Evolutionary conservation across 441 rosid species (phyloP).

Genomic region (Dalechampia spathulata): DNA sequence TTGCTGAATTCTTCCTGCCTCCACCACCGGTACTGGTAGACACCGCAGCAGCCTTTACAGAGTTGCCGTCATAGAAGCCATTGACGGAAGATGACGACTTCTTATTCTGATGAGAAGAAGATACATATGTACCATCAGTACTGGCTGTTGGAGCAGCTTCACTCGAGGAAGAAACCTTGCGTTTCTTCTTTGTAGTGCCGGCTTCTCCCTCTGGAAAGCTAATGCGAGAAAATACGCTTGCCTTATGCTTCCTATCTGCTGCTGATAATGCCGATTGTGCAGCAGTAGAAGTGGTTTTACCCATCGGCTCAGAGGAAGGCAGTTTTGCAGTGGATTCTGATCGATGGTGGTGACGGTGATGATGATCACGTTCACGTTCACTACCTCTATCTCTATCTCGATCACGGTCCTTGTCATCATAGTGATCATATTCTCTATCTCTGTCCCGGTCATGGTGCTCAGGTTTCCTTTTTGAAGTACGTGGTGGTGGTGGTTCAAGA

Average conservation of each 20-base stretch:
- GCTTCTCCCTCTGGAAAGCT: slow-evolving; percentile 74
- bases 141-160: background rate
- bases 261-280: slow-evolving; percentile 29
- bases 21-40: slow-evolving; percentile 6
- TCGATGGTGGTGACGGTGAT: slow-evolving; percentile 33
- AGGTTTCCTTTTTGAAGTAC: slow-evolving; percentile 51
- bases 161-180: slow-evolving; percentile 21
- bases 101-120: slow-evolving; percentile 4
- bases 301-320: slow-evolving; percentile 19
- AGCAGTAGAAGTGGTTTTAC: background rate
- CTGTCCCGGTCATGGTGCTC: slow-evolving; percentile 44
- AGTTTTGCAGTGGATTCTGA: slow-evolving; percentile 31
- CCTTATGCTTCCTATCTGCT: slow-evolving; percentile 41
- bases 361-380: slow-evolving; percentile 26
- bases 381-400: background rate
- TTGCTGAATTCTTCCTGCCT: slow-evolving; percentile 29
- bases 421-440: slow-evolving; percentile 28
- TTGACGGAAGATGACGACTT: slow-evolving; percentile 20
- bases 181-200: slow-evolving; percentile 37
- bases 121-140: background rate
- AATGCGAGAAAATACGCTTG: slow-evolving; percentile 89
- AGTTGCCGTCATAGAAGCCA: slow-evolving; percentile 31
- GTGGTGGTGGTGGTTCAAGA: slow-evolving; percentile 20
- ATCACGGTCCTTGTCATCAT: slow-evolving; percentile 12
- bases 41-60: slow-evolving; percentile 21